These are phyloP conservation scores for Xylariaceae sp. DNA, from an alignment of 2,329 filamentous ascomycete species.

Conservation along the genomic window DNA sequence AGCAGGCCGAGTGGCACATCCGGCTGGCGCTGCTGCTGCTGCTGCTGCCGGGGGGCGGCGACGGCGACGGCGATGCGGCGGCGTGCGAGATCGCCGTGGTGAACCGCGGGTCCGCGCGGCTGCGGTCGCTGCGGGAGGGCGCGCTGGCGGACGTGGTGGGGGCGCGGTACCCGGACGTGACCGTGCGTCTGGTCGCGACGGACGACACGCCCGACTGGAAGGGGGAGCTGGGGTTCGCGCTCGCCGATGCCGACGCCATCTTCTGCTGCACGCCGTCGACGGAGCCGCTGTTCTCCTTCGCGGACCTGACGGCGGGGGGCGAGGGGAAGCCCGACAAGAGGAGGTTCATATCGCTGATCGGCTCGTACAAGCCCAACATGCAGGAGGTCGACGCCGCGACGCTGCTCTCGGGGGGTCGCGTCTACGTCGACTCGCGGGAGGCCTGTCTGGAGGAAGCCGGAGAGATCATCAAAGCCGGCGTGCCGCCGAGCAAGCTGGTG, in stretches of 20 bases:
- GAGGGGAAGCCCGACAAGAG: constrained; percentile 17
- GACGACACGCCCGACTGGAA: constrained; percentile 3
- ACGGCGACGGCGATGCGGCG: constrained; percentile 1
- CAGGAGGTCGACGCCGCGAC: constrained; percentile 59
- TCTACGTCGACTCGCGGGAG: constrained; percentile 49
- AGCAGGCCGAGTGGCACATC: constrained; percentile 66
- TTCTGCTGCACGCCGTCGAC: constrained; percentile 57
- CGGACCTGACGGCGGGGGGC: constrained; percentile 33
- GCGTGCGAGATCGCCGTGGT: constrained; percentile 28
- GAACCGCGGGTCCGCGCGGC: too few species aligned
- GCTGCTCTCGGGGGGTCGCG: constrained; percentile 26
- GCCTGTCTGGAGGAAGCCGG: constrained; percentile 57
- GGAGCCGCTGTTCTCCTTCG: constrained; percentile 48
- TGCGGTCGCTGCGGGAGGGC: constrained; percentile 13
- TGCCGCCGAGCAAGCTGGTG: constrained; percentile 50
- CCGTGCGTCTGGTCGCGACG: not conserved
- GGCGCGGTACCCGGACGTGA: not conserved
- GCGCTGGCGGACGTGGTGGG: constrained; percentile 6
- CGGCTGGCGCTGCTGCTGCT: constrained; percentile 55
- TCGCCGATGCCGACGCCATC: constrained; percentile 51
- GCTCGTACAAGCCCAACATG: constrained; percentile 55
- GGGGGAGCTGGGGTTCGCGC: constrained; percentile 42
- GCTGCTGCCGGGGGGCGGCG: too few species aligned
- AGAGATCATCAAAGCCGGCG: constrained; percentile 55
- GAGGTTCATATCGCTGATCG: constrained; percentile 43